Conservation (phyloP, 2,329 filamentous ascomycete genomes). For the Exophiala dermatitidis region DNA sequence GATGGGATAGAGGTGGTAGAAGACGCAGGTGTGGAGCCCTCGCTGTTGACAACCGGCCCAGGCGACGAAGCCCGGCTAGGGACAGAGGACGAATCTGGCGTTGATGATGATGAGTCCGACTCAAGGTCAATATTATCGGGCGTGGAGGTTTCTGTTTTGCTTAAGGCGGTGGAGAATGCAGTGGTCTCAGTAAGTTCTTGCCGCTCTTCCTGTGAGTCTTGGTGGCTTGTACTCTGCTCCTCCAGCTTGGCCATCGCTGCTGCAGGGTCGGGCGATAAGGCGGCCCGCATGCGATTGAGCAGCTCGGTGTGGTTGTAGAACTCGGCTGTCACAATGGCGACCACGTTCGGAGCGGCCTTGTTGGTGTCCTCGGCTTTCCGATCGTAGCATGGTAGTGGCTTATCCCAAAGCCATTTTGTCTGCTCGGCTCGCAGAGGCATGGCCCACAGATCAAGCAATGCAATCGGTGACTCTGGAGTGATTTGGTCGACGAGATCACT, state of each 20-base stretch:
- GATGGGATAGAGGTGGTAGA: slow-evolving; percentile 13
- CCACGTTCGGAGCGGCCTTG: slow-evolving; percentile 41
- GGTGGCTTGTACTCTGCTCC: background rate
- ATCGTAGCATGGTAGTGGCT: slow-evolving; percentile 63
- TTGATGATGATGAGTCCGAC: slow-evolving; percentile 7
- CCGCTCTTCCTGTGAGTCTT: background rate
- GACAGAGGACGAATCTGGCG: background rate
- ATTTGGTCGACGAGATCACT: slow-evolving; percentile 59
- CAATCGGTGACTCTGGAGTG: slow-evolving; percentile 56
- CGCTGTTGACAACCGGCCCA: slow-evolving; percentile 1
- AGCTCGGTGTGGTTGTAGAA: slow-evolving; percentile 75
- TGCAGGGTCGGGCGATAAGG: slow-evolving; percentile 54
- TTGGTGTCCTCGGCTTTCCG: slow-evolving; percentile 37
- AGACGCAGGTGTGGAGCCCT: slow-evolving; percentile 1
- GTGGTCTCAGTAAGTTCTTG: background rate
- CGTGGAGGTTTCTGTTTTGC: background rate
- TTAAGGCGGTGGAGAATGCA: background rate
- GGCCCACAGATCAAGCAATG: slow-evolving; percentile 76
- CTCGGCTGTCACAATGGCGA: slow-evolving; percentile 66
- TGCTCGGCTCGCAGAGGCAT: slow-evolving; percentile 60
- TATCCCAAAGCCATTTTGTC: slow-evolving; percentile 58
- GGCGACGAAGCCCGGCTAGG: slow-evolving; percentile 13
- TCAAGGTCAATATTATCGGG: background rate
- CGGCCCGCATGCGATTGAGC: slow-evolving; percentile 59
- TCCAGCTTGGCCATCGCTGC: slow-evolving; percentile 17